Evolutionary conservation across 805 yeast genomes (phyloP), one percentile per base, ranked within the genome.

Genomic region (Sugiyamaella smithiae): DNA sequence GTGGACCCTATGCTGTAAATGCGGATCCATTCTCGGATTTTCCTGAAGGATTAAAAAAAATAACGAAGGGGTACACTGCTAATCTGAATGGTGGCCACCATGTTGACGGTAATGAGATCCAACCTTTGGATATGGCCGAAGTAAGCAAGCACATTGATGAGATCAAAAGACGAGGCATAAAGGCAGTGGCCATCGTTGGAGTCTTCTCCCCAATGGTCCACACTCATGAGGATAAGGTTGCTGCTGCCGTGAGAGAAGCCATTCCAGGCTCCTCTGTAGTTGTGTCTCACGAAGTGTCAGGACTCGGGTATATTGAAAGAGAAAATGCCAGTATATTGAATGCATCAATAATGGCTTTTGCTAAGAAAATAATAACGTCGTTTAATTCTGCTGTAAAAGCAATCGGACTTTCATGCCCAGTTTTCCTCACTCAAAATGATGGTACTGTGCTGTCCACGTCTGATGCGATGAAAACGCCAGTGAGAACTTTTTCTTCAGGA

Each of bases 291-390:
- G 57, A 54, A 12, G 67, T 75, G 20, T 65, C 76, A 32, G 75
- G 75, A 2, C 61, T 74, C 43, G 78, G 77, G 0, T 65, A 57
- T 44, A 53, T 75, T 5, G 76, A 71, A 49, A 65, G 80, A 54
- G 79, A 75, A 55, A 75, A 74, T 57, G 72, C 76, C 4, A 54
- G 77, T 2, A 73, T 75, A 26, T 57, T 75, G 45, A 75, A 75
- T 56, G 77, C 78, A 2, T 42, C 54, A 6, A 49, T 49, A 23
- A 28, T 49, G 43, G 50, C 61, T 8, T 74, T 74, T 59, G 78
- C 77, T 12, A 63, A 58, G 31, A 68, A 65, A 45, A 70, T 72
- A 41, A 70, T 74, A 46, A 48, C 56, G 7, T 66, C 75, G 1
- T 75, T 72, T 53, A 62, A 61, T 11, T 50, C 62, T n/a, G 74